These are phyloP conservation scores for Cutaneotrichosporon sp. DNA, from an alignment of 1,284 basidiomycete genomes.

Conservation along the genomic window DNA sequence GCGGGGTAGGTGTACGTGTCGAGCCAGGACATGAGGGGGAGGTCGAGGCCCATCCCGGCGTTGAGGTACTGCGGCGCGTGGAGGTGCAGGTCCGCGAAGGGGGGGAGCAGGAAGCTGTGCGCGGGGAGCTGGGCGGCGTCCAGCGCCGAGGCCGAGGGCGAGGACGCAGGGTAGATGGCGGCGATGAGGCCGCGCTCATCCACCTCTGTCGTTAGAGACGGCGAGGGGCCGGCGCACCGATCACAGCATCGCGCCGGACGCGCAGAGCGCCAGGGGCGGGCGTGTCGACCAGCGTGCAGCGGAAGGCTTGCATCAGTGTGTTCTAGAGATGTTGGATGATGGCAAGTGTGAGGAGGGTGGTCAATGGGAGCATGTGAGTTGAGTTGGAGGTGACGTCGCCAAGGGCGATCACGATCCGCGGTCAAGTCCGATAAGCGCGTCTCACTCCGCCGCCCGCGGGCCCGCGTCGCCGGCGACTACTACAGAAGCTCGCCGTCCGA, in stretches of 20 bases:
- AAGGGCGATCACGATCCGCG: not conserved
- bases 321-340: too few relatives aligned
- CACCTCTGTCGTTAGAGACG: constrained; percentile 54
- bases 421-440: not conserved
- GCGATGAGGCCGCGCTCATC: constrained; percentile 61
- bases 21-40: constrained; percentile 81
- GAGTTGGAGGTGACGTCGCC: not conserved
- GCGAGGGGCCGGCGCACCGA: constrained; percentile 57
- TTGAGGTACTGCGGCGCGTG: constrained; percentile 86
- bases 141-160: too few relatives aligned
- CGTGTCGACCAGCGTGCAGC: constrained; percentile 64
- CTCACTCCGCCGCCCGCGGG: too few relatives aligned
- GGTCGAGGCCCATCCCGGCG: constrained; percentile 77
- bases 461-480: not conserved
- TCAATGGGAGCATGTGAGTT: not conserved
- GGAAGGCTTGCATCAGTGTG: constrained; percentile 16
- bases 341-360: not conserved
- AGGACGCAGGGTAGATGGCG: constrained; percentile 35
- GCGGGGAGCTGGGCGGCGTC: constrained; percentile 48
- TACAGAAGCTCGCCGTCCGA: not conserved
- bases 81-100: constrained; percentile 76
- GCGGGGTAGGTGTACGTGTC: constrained; percentile 74
- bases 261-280: constrained; percentile 59
- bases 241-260: constrained; percentile 62
- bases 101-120: constrained; percentile 70